Evolutionary conservation across 108 stramenopile genomes (phyloP), one percentile per base, ranked within the genome.

Genomic region (Cyclotella cryptica): DNA sequence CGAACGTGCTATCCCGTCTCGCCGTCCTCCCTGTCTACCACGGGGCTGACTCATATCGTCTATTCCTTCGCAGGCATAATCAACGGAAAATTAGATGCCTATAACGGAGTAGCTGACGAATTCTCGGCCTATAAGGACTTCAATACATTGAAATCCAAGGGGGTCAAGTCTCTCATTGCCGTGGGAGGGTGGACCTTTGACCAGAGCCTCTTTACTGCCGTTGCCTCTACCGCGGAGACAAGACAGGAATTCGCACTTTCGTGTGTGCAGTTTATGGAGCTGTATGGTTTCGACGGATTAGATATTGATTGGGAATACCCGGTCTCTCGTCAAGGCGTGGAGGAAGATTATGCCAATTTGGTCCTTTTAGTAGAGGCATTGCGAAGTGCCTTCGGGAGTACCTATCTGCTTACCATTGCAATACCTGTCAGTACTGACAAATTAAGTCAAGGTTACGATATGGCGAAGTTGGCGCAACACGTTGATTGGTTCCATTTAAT

Each of bases 251-350:
- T 83, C 49, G 82, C 82, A 3, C 4, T 65, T 19, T 72, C 71
- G 40, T 55, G 71, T 19, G 77, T 78, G 3, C 35, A 51, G 15
- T 78, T 83, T 45, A 45, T 72, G 18, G 14, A 19, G 4, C 7
- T 2, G n/a, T 66, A 83, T 42, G 28, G 39, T 22, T 83, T 83
- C 24, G 77, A 83, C 43, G 82, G 82, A 12, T 43, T 83, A 10
- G 82, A 83, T 73, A 65, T 83, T 17, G 82, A 83, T 67, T 83
- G 82, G 77, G 82, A 78, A 5, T 82, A 77, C 41, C 81, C 81
- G 13, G 75, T 77, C 11, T 64, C 81, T 27, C 60, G 75, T 11
- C 73, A 76, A 46, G 81, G 81, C 19, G 10, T 51, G 14, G 29
- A 60, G 28, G 76, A 65, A 35, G 81, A 82, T 60, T 77, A 72